phyloP scores from a whole-genome alignment of 1,284 basidiomycete species.

The Trichosporon sp. region DNA sequence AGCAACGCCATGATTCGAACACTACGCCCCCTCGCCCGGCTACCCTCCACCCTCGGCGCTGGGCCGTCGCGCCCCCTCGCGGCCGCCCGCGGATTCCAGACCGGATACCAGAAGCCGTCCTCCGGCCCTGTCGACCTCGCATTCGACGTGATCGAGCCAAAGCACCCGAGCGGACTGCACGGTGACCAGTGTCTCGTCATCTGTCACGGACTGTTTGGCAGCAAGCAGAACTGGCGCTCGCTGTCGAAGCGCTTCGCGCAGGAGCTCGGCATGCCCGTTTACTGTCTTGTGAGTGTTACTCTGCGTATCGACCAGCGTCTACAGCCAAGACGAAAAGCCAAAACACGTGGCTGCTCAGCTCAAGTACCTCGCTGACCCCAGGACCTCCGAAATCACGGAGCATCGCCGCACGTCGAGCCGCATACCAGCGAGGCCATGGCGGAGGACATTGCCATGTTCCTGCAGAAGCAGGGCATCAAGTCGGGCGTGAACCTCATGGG shows the following conservation, averaged over 20 bases:
- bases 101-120: background rate
- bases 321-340: background rate
- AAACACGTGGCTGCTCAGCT: background rate
- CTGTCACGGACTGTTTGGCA: slow-evolving; percentile 55
- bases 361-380: slow-evolving; percentile 20
- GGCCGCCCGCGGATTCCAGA: background rate
- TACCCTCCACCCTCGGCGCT: background rate
- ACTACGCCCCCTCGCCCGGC: background rate
- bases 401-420: slow-evolving; percentile 53
- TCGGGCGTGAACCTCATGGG: slow-evolving; percentile 53
- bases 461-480: slow-evolving; percentile 45
- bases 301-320: background rate
- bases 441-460: slow-evolving; percentile 51
- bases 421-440: slow-evolving; percentile 53
- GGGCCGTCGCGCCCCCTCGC: background rate
- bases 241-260: slow-evolving; percentile 53
- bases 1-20: background rate
- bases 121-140: slow-evolving; percentile 37
- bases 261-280: slow-evolving; percentile 52
- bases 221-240: slow-evolving; percentile 58
- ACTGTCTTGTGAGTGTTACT: slow-evolving; percentile 49
- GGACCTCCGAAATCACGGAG: slow-evolving; percentile 58
- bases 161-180: slow-evolving; percentile 4
- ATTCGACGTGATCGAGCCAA: slow-evolving; percentile 37
- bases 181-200: slow-evolving; percentile 49